Percentiles rank a stretch among this genome's conserved stretches.
Evolutionary conservation across 1,139 yeast species (phyloP).

Genomic region (Groenewaldozyma auringiensis): DNA sequence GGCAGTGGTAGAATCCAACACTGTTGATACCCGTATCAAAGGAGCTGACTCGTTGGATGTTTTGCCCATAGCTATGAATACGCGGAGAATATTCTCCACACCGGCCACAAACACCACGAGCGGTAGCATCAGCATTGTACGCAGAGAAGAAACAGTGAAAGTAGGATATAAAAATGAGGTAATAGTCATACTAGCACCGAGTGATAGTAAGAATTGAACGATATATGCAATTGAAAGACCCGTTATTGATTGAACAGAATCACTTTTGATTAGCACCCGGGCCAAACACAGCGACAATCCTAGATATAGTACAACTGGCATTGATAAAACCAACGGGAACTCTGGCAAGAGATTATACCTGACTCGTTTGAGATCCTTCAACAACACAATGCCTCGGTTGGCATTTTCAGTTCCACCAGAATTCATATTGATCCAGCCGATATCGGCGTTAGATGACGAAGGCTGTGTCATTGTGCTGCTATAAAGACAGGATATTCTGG

Average conservation of each 20-base stretch:
- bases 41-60: constrained; percentile 39
- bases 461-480: no score
- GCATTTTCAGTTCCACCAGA: background rate
- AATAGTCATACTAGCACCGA: constrained; percentile 46
- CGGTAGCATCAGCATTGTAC: constrained; percentile 30
- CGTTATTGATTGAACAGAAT: constrained; percentile 46
- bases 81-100: constrained; percentile 40
- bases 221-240: constrained; percentile 59
- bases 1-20: background rate
- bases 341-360: constrained; percentile 13
- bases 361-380: constrained; percentile 1
- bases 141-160: constrained; percentile 19
- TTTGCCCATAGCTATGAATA: constrained; percentile 36
- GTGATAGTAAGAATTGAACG: constrained; percentile 43
- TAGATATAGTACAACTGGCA: constrained; percentile 24
- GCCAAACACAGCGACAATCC: constrained; percentile 32
- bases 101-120: constrained; percentile 37
- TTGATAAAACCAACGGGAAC: constrained; percentile 14
- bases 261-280: constrained; percentile 40
- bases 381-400: background rate
- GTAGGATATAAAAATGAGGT: constrained; percentile 33
- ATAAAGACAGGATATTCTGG: background rate
- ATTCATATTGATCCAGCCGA: no score
- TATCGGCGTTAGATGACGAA: no score
- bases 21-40: constrained; percentile 27